phyloP scores from a whole-genome alignment of 331 rosid species.

The Stylosanthes scabra region DNA sequence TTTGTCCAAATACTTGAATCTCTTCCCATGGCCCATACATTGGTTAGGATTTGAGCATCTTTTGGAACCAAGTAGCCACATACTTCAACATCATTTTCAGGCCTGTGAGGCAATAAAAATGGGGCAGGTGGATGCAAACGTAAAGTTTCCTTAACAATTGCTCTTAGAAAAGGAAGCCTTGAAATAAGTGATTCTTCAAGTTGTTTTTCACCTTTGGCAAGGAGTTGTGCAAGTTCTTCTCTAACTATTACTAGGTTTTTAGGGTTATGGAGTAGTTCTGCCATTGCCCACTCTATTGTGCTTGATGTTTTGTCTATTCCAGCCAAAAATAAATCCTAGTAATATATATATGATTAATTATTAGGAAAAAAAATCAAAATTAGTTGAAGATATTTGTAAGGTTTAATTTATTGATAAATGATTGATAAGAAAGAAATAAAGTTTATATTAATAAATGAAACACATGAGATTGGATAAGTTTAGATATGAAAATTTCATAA shows the following conservation, averaged over 20 bases:
- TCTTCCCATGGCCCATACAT: slow-evolving; percentile 40
- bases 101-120: slow-evolving; percentile 8
- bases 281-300: slow-evolving; percentile 26
- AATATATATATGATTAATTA: background rate
- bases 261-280: slow-evolving; percentile 10
- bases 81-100: background rate
- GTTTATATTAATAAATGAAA: no score
- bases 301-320: slow-evolving; percentile 25
- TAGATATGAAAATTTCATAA: no score
- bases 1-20: slow-evolving; percentile 29
- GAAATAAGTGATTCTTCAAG: slow-evolving; percentile 28
- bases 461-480: no score
- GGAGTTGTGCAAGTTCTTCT: background rate
- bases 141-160: slow-evolving; percentile 26
- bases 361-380: background rate
- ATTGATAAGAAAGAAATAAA: background rate
- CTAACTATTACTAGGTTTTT: slow-evolving; percentile 12
- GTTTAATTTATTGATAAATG: background rate
- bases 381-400: no score
- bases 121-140: slow-evolving; percentile 35
- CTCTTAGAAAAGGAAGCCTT: slow-evolving; percentile 16
- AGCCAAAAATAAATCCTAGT: slow-evolving; percentile 21
- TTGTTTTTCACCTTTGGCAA: background rate
- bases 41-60: slow-evolving; percentile 13
- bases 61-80: slow-evolving; percentile 28